These are phyloP conservation scores for Alternaria postmessia DNA, from an alignment of 2,329 filamentous ascomycete species.

Conservation along the genomic window DNA sequence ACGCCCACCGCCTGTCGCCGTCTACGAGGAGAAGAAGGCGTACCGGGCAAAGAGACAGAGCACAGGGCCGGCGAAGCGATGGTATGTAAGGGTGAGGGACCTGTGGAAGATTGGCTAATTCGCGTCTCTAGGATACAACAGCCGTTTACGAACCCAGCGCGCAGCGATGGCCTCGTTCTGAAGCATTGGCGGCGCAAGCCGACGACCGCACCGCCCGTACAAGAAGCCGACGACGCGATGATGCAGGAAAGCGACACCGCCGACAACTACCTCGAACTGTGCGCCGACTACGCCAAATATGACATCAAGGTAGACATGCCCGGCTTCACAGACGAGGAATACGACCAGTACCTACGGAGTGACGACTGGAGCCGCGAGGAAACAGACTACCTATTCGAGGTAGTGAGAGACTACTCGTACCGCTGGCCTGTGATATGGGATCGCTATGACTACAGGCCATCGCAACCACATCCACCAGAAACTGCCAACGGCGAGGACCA, in stretches of 20 bases:
- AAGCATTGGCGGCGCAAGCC: slow-evolving; percentile 80
- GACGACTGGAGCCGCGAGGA: slow-evolving; percentile 90
- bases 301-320: slow-evolving; percentile 82
- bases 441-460: slow-evolving; percentile 78
- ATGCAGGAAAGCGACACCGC: slow-evolving; percentile 48
- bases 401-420: slow-evolving; percentile 81
- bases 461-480: slow-evolving; percentile 35
- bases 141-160: slow-evolving; percentile 79
- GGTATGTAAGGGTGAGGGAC: slow-evolving; percentile 29
- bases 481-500: slow-evolving; percentile 31
- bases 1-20: slow-evolving; percentile 51
- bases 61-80: slow-evolving; percentile 51
- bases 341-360: slow-evolving; percentile 75
- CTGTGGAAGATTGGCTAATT: slow-evolving; percentile 19
- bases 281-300: slow-evolving; percentile 80
- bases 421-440: slow-evolving; percentile 94
- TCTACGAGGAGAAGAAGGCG: slow-evolving; percentile 52
- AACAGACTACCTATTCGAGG: slow-evolving; percentile 85
- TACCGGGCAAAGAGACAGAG: slow-evolving; percentile 51
- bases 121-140: slow-evolving; percentile 40
- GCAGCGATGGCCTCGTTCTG: slow-evolving; percentile 74
- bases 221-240: slow-evolving; percentile 41
- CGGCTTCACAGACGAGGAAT: slow-evolving; percentile 86
- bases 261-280: slow-evolving; percentile 53
- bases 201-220: slow-evolving; percentile 39